Percentiles rank a stretch among this genome's conserved stretches.
phyloP scores from a whole-genome alignment of 2,329 filamentous ascomycete species.

The Pseudogymnoascus sp. region DNA sequence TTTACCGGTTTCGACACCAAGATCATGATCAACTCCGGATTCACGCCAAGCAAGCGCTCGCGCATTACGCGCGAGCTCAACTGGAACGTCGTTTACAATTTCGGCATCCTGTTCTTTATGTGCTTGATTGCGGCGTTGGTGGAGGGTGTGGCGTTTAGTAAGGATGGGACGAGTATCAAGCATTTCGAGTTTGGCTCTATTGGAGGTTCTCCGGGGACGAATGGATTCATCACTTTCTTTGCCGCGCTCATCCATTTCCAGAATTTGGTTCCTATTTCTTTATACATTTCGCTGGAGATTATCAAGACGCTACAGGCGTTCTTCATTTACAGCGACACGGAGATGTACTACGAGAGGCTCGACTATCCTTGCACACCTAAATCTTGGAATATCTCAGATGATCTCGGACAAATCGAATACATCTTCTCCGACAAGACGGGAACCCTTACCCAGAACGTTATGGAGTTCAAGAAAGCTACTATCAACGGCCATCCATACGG shows the following conservation, averaged over 20 bases:
- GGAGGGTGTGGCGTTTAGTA: slow-evolving; percentile 74
- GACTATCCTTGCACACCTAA: slow-evolving; percentile 95
- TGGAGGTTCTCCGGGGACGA: slow-evolving; percentile 64
- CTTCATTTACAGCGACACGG: slow-evolving; percentile 93
- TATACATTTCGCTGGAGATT: slow-evolving; percentile 96
- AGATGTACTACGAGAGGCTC: slow-evolving; percentile 94
- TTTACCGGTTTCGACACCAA: slow-evolving; percentile 97
- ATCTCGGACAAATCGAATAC: slow-evolving; percentile 96
- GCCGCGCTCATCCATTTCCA: slow-evolving; percentile 91
- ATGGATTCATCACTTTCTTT: slow-evolving; percentile 96
- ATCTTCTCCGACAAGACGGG: slow-evolving; percentile 96
- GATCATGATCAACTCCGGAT: slow-evolving; percentile 97
- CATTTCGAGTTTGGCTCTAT: slow-evolving; percentile 85
- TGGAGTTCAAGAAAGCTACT: slow-evolving; percentile 98
- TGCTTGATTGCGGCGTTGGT: slow-evolving; percentile 80
- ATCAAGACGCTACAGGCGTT: slow-evolving; percentile 87
- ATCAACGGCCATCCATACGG: slow-evolving; percentile 93
- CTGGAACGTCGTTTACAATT: slow-evolving; percentile 97
- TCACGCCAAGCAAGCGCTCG: slow-evolving; percentile 88
- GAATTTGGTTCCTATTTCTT: slow-evolving; percentile 95
- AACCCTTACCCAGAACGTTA: slow-evolving; percentile 84
- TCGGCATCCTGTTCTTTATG: slow-evolving; percentile 80
- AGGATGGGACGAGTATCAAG: slow-evolving; percentile 63
- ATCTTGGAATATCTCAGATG: slow-evolving; percentile 98
- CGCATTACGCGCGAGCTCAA: slow-evolving; percentile 90